A percentile compares a stretch with the other conserved stretches of the same genome.
phyloP scores from a whole-genome alignment of 306 rosid species.

The Casuarina glauca region DNA sequence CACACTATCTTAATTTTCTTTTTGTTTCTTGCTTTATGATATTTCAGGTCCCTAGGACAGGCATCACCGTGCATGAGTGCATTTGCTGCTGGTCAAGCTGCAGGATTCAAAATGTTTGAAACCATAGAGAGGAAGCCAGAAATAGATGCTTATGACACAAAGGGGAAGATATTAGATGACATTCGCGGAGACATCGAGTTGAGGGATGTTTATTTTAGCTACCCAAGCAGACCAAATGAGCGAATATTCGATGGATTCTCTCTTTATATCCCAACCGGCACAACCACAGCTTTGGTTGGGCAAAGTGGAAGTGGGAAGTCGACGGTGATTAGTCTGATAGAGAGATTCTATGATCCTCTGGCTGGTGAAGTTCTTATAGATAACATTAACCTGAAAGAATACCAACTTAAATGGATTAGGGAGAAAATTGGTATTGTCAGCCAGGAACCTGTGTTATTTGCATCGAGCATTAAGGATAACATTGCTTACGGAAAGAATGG shows the following conservation, averaged over 20 bases:
- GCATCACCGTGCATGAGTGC: slow-evolving; percentile 58
- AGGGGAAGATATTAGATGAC: too few relatives aligned
- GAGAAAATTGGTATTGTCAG: too few relatives aligned
- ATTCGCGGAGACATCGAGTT: too few relatives aligned
- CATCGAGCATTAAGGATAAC: slow-evolving; percentile 24
- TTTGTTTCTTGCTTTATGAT: background rate
- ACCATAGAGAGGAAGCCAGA: slow-evolving; percentile 47
- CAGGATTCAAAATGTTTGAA: slow-evolving; percentile 59
- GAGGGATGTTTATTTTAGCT: background rate
- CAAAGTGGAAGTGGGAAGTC: slow-evolving; percentile 57
- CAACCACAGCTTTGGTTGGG: slow-evolving; percentile 55
- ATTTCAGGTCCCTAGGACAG: slow-evolving; percentile 53
- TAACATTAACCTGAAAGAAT: slow-evolving; percentile 40
- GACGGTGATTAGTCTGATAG: slow-evolving; percentile 13
- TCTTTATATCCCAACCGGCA: slow-evolving; percentile 50
- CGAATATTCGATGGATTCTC: slow-evolving; percentile 43
- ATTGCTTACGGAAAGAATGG: slow-evolving; percentile 47
- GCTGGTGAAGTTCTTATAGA: slow-evolving; percentile 50
- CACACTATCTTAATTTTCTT: background rate
- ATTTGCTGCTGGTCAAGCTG: slow-evolving; percentile 61
- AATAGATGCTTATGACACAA: slow-evolving; percentile 40
- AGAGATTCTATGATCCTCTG: too few relatives aligned
- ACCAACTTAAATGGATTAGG: slow-evolving; percentile 14
- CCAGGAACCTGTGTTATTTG: too few relatives aligned
- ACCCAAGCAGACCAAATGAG: slow-evolving; percentile 34